A percentile compares a stretch with the other conserved stretches of the same genome.
Conservation (phyloP, 2,329 filamentous ascomycete species). For the Fusarium concolor region DNA sequence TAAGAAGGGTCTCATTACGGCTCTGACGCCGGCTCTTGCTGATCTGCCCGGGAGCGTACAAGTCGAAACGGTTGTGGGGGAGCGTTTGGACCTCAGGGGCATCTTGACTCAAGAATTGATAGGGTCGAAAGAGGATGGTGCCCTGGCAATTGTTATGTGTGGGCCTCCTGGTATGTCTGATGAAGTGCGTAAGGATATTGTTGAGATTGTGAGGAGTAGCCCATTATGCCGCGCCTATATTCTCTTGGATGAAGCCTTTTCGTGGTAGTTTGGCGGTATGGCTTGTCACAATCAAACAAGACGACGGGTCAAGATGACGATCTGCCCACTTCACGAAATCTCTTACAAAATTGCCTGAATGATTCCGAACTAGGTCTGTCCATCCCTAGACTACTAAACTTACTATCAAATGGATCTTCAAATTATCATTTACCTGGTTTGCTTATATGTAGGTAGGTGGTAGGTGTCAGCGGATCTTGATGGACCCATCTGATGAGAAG, state of each 20-base stretch:
- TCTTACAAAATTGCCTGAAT: not conserved
- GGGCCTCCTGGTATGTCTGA: slow-evolving; percentile 49
- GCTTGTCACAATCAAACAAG: not conserved
- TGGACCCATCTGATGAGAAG: not conserved
- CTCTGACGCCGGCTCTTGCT: slow-evolving; percentile 28
- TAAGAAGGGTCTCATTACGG: slow-evolving; percentile 27
- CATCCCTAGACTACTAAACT: not conserved
- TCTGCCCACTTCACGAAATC: not conserved
- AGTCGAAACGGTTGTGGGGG: slow-evolving; percentile 40
- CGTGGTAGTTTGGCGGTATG: slow-evolving; percentile 38
- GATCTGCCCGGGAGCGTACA: slow-evolving; percentile 31
- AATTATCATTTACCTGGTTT: not conserved
- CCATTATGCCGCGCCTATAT: slow-evolving; percentile 37
- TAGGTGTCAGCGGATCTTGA: not conserved
- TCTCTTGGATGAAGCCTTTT: slow-evolving; percentile 45
- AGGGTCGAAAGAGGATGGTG: slow-evolving; percentile 19
- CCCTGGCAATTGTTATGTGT: slow-evolving; percentile 46
- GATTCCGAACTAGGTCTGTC: not conserved
- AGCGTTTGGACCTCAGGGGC: slow-evolving; percentile 36
- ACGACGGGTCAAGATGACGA: not conserved
- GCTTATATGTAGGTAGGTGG: not conserved
- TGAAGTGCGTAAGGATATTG: slow-evolving; percentile 43
- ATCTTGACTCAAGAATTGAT: slow-evolving; percentile 42
- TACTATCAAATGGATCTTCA: slow-evolving; percentile 1
- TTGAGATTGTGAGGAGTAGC: slow-evolving; percentile 34